phyloP scores from a whole-genome alignment of 768 basidiomycete species.

The Dendrothele bispora region DNA sequence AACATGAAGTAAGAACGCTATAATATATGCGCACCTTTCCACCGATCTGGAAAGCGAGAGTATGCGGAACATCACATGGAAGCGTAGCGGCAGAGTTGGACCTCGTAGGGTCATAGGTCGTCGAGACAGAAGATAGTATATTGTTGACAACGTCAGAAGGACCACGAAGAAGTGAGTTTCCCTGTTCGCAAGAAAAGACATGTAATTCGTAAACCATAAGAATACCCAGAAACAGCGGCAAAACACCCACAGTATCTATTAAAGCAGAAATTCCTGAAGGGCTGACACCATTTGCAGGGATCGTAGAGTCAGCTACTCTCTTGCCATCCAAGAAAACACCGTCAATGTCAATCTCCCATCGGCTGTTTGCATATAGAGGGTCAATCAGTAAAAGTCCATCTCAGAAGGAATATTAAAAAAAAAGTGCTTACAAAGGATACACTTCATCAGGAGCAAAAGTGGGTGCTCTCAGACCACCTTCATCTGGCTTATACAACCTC shows the following conservation, averaged over 20 bases:
- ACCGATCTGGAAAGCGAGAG: conserved; percentile 61
- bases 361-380: no score
- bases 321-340: conserved; percentile 65
- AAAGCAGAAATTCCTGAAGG: conserved; percentile 50
- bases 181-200: no score
- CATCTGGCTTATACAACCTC: conserved; percentile 47
- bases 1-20: background rate
- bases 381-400: background rate
- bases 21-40: conserved; percentile 37
- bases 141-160: conserved; percentile 61
- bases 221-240: background rate
- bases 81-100: conserved; percentile 29
- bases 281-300: conserved; percentile 38
- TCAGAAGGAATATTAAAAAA: background rate
- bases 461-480: conserved; percentile 59
- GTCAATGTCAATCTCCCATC: conserved; percentile 70
- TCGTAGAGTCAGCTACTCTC: conserved; percentile 50
- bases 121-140: conserved; percentile 40
- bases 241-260: conserved; percentile 1
- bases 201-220: background rate
- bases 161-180: conserved; percentile 71
- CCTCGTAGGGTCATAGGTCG: conserved; percentile 28
- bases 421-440: conserved; percentile 35
- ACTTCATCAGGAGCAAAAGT: conserved; percentile 61
- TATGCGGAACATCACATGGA: conserved; percentile 55